Conservation (phyloP, 768 basidiomycete species). For the Lactarius trivialis region DNA sequence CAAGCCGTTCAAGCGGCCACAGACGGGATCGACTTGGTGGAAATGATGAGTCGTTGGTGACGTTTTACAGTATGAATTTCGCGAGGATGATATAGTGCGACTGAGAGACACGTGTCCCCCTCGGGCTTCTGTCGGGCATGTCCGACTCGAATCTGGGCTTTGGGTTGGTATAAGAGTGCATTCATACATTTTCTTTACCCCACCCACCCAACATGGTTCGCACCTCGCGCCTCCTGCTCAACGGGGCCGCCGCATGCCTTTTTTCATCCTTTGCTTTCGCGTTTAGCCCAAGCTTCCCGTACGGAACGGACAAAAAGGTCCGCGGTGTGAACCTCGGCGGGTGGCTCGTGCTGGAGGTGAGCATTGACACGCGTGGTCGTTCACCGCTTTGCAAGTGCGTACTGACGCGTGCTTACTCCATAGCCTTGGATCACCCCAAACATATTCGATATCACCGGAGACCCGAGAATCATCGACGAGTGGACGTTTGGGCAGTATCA, state of each 20-base stretch:
- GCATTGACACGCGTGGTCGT: conserved; percentile 20
- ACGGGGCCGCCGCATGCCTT: neutral
- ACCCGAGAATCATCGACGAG: conserved; percentile 60
- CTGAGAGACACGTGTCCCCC: neutral
- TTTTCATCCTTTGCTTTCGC: neutral
- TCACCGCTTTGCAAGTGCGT: neutral
- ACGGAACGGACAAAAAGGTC: conserved; percentile 63
- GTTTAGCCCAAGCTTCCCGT: conserved; percentile 57
- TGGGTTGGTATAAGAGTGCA: neutral
- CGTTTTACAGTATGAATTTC: neutral
- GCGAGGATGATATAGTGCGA: neutral
- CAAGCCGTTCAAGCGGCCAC: neutral
- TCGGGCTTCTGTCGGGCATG: neutral
- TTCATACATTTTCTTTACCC: too few species aligned
- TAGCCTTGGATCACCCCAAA: conserved; percentile 76
- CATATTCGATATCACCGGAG: conserved; percentile 62
- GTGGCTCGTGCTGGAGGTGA: conserved; percentile 49
- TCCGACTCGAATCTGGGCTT: neutral
- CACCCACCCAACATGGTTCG: neutral
- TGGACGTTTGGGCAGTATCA: conserved; percentile 71
- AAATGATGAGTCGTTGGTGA: too few species aligned
- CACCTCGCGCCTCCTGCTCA: neutral
- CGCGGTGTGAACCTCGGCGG: conserved; percentile 80
- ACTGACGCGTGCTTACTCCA: neutral
- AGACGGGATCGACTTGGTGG: neutral